Base-by-base conservation (phyloP, 148 eudicot species). In the Silene uniflora region DNA sequence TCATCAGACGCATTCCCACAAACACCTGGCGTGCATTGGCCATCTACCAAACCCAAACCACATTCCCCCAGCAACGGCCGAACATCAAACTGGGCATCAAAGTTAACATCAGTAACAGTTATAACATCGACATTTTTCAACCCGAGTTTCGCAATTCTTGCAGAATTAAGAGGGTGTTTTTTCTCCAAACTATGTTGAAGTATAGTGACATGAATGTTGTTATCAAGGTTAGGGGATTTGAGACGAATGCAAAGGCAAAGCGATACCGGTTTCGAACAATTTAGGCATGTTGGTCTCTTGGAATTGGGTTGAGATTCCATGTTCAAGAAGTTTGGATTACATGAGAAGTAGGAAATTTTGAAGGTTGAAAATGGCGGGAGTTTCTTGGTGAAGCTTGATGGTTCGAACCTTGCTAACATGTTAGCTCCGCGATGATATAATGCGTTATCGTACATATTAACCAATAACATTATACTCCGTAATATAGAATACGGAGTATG, bases 101-200 rank as follows among this genome's bases (percentile, higher is more conserved):
- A 86, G 78, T 81, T 76, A 63, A 93, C 97, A 69, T 93, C 97
- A 32, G 86, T 87, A 55, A 93, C 95, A 6, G 84, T 67, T 27
- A 79, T 67, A 9, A 87, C 79, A 29, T 49, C 65, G 10, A 93
- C 81, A 76, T 93, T 91, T 54, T 69, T 84, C 21, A 93, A 81
- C 21, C 98, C 98, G 14, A 93, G 16, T 23, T 80, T 73, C 4
- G 93, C 97, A 19, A 93, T 91, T 77, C 80, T 86, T 7, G 93
- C 77, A 71, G 98, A 88, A 86, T 90, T 93, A 69, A 93, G 92
- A 3, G 91, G 98, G 87, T 93, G 98, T 1, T 88, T 88, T 44
- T 69, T 84, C 87, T 93, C 98, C 39, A 88, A 79, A 24, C 79
- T 86, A 79, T 93, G 98, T 52, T 91, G 98, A 21, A 93, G 85